Base-by-base conservation (phyloP, 257 asterid genomes). In the Salvia miltiorrhiza region DNA sequence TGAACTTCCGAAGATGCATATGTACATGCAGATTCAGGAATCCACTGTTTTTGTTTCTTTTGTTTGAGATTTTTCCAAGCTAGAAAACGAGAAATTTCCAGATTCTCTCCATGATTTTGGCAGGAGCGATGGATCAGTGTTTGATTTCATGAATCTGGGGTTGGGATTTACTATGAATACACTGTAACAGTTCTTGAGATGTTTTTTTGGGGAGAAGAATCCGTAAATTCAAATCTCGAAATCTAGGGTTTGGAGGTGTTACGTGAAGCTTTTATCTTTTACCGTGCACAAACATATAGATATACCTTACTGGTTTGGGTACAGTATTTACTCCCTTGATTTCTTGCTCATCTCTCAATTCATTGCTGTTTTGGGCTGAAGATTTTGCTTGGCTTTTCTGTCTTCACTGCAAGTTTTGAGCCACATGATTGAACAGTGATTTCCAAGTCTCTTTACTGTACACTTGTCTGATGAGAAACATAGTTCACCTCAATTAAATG, bases 231-330 rank as follows among this genome's bases (percentile, higher is more conserved):
- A 48, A 41, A 55, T 32, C 54, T 39, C 41, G 52, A 35, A 64
- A 54, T 63, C 74, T 81, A 79, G 88, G 88, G 88, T 83, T 81
- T 44, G 8, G 66, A 39, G 70, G 28, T 24, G 45, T 26, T 35
- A 59, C 30, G 56, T 14, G 45, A 45, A 16, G 70, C 26, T 35
- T 49, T 76, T 40, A 37, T 43, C 12, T n/a, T 40, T 41, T 63
- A 21, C 65, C 30, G 30, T 19, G 63, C 17, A 33, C 40, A 8
- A 47, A 47, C 72, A 50, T 69, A 40, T 69, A 17, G 3, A 2
- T 2, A 32, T 58, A 19, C 48, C 0, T 4, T 28, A 20, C 48
- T 33, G 69, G 57, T 67, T 23, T 45, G 9, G 40, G 33, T 28
- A 45, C 76, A 75, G 71, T 57, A 32, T 40, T 9, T 23, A 28